Base-by-base conservation (phyloP, 257 asterid genomes). In the Euphrasia confusa region DNA sequence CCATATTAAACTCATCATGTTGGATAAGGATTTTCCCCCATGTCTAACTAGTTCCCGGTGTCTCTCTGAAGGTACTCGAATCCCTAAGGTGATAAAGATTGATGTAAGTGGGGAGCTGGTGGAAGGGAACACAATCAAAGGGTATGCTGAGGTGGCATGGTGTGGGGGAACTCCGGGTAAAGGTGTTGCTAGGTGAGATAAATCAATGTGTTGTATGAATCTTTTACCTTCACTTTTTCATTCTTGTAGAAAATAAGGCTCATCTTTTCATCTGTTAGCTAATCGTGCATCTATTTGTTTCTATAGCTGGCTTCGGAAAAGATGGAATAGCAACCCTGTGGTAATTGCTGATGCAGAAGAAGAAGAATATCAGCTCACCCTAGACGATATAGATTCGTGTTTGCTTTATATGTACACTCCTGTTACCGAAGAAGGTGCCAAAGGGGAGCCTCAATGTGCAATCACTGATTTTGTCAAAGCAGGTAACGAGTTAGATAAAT, bases 401-500 rank as follows among this genome's bases (percentile, higher is more conserved):
- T 78, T 93, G 82, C 89, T 93, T 63, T 92, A 80, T 70, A 93
- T 93, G 99, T 89, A 85, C 74, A 93, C 99, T 61, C 96, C 97
- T 66, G 95, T 89, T 52, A 87, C 97, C 54, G 90, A 83, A 76
- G 97, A 86, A 79, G 90, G 96, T 77, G 78, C 83, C 75, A 93
- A 93, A 82, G 99, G 99, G 73, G 99, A 93, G 78, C 92, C 97
- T 74, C 95, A 93, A 50, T 89, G 85, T 82, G 95, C 95, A 42
- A 89, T 89, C 77, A 87, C 99, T 4, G 99, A 93, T 72, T 80
- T 81, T 74, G 83, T 93, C 68, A 93, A 89, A 83, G 89, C 99
- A 73, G 99, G 99, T 93, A 45, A 55, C 5, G 70, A 4, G 32
- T 27, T 39, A n/a, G 72, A 52, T 54, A n/a, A 2, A 13, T 59